Evolutionary conservation across 73 alveolate genomes (phyloP).

Genomic region (Uronychia binucleata): DNA sequence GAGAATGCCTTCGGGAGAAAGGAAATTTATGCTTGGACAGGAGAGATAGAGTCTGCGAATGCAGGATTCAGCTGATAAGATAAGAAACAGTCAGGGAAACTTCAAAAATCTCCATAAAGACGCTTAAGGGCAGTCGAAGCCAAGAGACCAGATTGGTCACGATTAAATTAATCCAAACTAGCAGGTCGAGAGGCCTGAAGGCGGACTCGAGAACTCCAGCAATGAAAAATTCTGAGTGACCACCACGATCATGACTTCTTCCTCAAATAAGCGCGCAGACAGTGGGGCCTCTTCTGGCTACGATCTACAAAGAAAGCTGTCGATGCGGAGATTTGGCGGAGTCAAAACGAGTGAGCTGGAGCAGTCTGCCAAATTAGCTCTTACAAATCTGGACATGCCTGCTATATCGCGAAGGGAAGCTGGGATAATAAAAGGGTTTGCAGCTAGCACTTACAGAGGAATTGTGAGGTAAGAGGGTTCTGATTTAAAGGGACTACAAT

Average conservation of each 20-base stretch:
- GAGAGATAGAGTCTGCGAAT: too few species aligned
- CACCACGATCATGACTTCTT: not conserved
- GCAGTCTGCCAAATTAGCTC: not conserved
- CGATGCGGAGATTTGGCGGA: not conserved
- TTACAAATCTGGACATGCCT: not conserved
- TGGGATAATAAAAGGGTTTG: slow-evolving; percentile 65
- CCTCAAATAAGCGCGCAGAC: not conserved
- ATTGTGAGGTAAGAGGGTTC: slow-evolving; percentile 16
- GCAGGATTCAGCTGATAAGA: too few species aligned
- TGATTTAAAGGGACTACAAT: slow-evolving; percentile 43
- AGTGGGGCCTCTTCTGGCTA: not conserved
- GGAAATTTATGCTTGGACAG: too few species aligned
- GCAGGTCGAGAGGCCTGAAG: not conserved
- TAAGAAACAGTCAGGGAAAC: too few species aligned
- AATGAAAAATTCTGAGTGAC: not conserved
- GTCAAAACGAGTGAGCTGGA: not conserved
- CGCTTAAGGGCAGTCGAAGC: too few species aligned
- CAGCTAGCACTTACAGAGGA: slow-evolving; percentile 71
- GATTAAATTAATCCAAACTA: too few species aligned
- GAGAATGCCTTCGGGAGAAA: too few species aligned
- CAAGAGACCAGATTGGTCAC: too few species aligned
- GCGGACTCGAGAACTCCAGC: not conserved
- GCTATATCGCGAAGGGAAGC: slow-evolving; percentile 28
- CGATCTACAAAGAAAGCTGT: too few species aligned
- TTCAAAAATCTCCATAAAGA: too few species aligned